Conservation (phyloP, 352 stramenopile species). For the Hyaloperonospora arabidopsidis region DNA sequence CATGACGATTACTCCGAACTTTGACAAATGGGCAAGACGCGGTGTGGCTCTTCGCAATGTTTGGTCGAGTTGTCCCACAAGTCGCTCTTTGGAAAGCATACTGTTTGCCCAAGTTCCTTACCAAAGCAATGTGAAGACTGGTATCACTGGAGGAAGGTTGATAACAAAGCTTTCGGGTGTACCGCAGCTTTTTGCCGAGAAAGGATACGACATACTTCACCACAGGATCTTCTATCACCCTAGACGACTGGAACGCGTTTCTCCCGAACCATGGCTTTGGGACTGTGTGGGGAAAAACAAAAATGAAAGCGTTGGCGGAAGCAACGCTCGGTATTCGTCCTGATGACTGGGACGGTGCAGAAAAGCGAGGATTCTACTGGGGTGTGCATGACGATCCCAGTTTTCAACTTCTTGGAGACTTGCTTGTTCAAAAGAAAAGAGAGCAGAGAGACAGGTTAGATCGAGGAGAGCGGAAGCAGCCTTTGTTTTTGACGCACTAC, state of each 20-base stretch:
- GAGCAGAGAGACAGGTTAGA: constrained; percentile 13
- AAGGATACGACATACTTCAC: constrained; percentile 67
- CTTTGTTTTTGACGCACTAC: constrained; percentile 52
- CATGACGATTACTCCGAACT: constrained; percentile 39
- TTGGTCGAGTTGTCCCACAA: constrained; percentile 51
- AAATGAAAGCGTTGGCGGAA: constrained; percentile 37
- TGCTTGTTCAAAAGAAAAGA: constrained; percentile 22
- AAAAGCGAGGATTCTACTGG: constrained; percentile 59
- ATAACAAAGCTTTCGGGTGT: constrained; percentile 38
- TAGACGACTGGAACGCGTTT: constrained; percentile 59
- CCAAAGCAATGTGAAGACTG: too few relatives aligned
- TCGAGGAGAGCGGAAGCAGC: constrained; percentile 3
- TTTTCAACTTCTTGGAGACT: constrained; percentile 33
- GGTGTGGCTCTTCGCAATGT: constrained; percentile 49
- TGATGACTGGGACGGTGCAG: constrained; percentile 41
- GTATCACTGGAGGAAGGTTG: constrained; percentile 12
- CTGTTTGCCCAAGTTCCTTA: constrained; percentile 39
- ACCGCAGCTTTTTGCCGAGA: constrained; percentile 47
- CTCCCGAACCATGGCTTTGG: constrained; percentile 54
- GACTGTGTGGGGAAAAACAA: constrained; percentile 31
- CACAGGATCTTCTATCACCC: constrained; percentile 44
- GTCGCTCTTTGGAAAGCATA: constrained; percentile 46
- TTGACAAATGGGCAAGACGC: constrained; percentile 45
- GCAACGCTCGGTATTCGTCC: constrained; percentile 33
- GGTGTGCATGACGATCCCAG: constrained; percentile 62